phyloP scores from a whole-genome alignment of 164 flowering plant species.

The Aristolochia contorta region DNA sequence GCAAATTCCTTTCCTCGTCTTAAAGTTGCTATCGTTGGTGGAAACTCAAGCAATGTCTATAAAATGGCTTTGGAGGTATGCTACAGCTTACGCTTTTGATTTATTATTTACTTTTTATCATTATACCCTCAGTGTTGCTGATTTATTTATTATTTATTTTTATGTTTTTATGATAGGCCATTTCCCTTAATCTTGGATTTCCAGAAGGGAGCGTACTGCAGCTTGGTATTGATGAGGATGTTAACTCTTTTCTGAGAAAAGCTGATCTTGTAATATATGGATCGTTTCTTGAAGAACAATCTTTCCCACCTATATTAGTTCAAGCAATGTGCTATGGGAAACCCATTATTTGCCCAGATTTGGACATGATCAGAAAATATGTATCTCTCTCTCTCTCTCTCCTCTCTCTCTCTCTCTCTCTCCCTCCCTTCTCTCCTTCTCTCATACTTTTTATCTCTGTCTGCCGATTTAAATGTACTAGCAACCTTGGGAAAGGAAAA shows the following conservation, averaged over 20 bases:
- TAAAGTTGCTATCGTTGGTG: constrained; percentile 49
- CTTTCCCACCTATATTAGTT: constrained; percentile 74
- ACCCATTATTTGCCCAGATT: constrained; percentile 79
- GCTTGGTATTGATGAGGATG: constrained; percentile 35
- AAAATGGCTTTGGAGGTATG: constrained; percentile 64
- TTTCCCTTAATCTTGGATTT: constrained; percentile 57
- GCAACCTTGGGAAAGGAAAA: background rate
- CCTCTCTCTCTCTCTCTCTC: constrained; percentile 9
- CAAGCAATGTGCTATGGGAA: constrained; percentile 82
- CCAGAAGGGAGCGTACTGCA: constrained; percentile 56
- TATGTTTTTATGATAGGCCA: constrained; percentile 32
- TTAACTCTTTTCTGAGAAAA: constrained; percentile 27
- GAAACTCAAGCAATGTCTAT: constrained; percentile 48
- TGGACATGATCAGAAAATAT: constrained; percentile 60
- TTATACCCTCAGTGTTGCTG: background rate
- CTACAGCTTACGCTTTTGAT: background rate
- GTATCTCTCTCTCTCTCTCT: constrained; percentile 30
- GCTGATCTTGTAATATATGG: constrained; percentile 84
- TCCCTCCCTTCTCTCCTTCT: background rate
- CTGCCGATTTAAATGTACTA: background rate
- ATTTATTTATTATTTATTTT: background rate
- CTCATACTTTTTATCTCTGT: constrained; percentile 1
- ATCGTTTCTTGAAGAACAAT: constrained; percentile 80
- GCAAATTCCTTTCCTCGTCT: constrained; percentile 31
- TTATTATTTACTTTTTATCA: background rate